Percentiles rank a stretch among this genome's conserved stretches.
phyloP scores from a whole-genome alignment of 2,329 filamentous ascomycete species.

The Lachnellula suecica region DNA sequence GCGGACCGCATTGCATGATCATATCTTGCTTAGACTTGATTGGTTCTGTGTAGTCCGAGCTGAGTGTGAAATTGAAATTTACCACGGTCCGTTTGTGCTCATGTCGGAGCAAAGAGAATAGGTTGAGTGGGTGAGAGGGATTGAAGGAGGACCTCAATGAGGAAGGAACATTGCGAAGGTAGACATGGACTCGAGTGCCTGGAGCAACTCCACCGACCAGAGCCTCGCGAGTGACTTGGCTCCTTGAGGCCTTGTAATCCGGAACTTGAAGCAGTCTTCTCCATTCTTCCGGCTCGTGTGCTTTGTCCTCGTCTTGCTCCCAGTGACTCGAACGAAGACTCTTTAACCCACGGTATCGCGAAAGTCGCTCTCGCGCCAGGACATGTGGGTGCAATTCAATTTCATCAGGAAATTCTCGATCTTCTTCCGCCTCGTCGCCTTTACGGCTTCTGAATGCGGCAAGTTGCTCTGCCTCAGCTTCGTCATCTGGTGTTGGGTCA shows the following conservation, averaged over 20 bases:
- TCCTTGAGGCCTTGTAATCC: slow-evolving; percentile 86
- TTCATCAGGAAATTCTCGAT: slow-evolving; percentile 95
- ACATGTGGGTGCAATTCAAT: slow-evolving; percentile 91
- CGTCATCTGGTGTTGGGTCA: slow-evolving; percentile 74
- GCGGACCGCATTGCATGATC: slow-evolving; percentile 86
- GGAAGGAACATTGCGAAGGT: slow-evolving; percentile 62
- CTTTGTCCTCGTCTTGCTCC: slow-evolving; percentile 84
- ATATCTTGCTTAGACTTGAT: slow-evolving; percentile 92
- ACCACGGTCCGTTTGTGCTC: slow-evolving; percentile 91
- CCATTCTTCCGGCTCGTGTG: slow-evolving; percentile 90
- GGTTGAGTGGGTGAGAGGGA: slow-evolving; percentile 60
- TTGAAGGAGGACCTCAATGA: slow-evolving; percentile 53
- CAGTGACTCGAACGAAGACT: slow-evolving; percentile 83
- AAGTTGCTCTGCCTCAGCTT: slow-evolving; percentile 74
- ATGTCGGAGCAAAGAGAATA: slow-evolving; percentile 88
- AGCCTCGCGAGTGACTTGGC: slow-evolving; percentile 74
- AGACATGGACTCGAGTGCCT: slow-evolving; percentile 79
- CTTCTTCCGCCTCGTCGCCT: slow-evolving; percentile 79
- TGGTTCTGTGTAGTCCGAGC: slow-evolving; percentile 70
- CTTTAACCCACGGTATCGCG: slow-evolving; percentile 88
- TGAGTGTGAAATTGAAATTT: slow-evolving; percentile 87
- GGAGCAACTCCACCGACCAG: slow-evolving; percentile 83
- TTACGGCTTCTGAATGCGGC: slow-evolving; percentile 78
- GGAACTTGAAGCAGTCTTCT: slow-evolving; percentile 78
- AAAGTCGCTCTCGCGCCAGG: slow-evolving; percentile 79